Evolutionary conservation across 1,284 basidiomycete genomes (phyloP).

Genomic region (Meripilus lineatus): DNA sequence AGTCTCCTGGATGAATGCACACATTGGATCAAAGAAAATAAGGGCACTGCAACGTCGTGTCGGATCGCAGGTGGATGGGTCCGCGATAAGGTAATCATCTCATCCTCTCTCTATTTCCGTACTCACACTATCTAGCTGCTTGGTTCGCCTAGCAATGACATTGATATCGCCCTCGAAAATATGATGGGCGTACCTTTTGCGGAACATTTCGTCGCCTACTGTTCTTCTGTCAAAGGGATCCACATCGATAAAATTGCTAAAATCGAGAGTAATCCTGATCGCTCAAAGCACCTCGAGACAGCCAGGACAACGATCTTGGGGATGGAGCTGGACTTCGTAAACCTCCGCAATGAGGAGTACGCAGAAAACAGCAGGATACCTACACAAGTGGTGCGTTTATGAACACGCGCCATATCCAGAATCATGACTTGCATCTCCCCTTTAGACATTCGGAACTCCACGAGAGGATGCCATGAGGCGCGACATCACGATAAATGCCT

Average conservation of each 20-base stretch:
- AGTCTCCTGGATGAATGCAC: slow-evolving; percentile 67
- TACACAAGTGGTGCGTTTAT: slow-evolving; percentile 67
- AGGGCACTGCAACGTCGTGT: slow-evolving; percentile 55
- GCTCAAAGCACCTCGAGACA: slow-evolving; percentile 98
- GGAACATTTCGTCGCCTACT: slow-evolving; percentile 68
- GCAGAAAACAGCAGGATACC: slow-evolving; percentile 87
- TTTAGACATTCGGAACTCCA: slow-evolving; percentile 88
- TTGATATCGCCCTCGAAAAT: slow-evolving; percentile 88
- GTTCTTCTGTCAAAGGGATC: slow-evolving; percentile 51
- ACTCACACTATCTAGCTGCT: slow-evolving; percentile 58
- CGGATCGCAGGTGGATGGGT: slow-evolving; percentile 97
- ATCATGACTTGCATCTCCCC: slow-evolving; percentile 1
- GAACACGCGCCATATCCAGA: not conserved
- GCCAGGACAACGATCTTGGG: slow-evolving; percentile 85
- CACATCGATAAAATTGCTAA: slow-evolving; percentile 64
- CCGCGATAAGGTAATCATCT: slow-evolving; percentile 78
- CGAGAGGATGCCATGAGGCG: slow-evolving; percentile 87
- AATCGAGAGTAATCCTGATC: slow-evolving; percentile 94
- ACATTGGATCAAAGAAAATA: slow-evolving; percentile 46
- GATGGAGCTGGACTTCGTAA: slow-evolving; percentile 92
- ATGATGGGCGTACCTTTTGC: slow-evolving; percentile 94
- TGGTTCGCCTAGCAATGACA: slow-evolving; percentile 81
- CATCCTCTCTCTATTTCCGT: slow-evolving; percentile 10
- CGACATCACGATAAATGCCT: slow-evolving; percentile 93
- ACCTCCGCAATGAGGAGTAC: slow-evolving; percentile 91